These are phyloP conservation scores for Dryas octopetala DNA, from an alignment of 306 rosid species.

Conservation along the genomic window DNA sequence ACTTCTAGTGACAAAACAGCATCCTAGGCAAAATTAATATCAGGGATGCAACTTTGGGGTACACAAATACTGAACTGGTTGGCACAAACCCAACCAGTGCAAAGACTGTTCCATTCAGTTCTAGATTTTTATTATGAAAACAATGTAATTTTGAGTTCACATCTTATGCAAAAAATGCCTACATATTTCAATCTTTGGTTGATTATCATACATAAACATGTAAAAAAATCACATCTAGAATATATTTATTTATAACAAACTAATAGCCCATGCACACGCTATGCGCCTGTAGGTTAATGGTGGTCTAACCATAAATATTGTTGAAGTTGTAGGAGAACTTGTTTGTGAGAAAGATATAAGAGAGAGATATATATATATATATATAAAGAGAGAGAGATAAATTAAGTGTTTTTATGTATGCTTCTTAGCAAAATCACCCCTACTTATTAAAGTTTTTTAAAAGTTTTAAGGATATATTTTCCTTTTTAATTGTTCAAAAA, in stretches of 20 bases:
- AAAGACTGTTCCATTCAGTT: not conserved
- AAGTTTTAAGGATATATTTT: not conserved
- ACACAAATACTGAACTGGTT: slow-evolving; percentile 1
- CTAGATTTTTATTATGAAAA: not conserved
- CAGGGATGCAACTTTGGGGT: not conserved
- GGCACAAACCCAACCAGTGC: not conserved
- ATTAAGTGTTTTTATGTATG: too few species aligned
- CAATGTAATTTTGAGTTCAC: not conserved
- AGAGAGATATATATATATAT: too few species aligned
- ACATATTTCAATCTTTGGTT: not conserved
- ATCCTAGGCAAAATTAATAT: not conserved
- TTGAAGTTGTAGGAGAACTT: not conserved
- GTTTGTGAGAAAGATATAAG: not conserved
- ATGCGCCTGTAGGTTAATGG: not conserved
- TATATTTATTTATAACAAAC: not conserved
- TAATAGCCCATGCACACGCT: not conserved
- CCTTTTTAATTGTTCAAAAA: not conserved
- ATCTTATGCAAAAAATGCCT: not conserved
- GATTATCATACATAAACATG: not conserved
- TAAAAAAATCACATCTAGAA: not conserved
- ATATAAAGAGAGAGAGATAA: too few species aligned
- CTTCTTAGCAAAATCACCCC: not conserved
- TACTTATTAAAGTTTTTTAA: not conserved
- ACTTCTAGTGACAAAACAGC: not conserved
- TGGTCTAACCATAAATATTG: not conserved